Conservation (phyloP, 148 eudicot genomes). For the Rhododendron ferrugineum region DNA sequence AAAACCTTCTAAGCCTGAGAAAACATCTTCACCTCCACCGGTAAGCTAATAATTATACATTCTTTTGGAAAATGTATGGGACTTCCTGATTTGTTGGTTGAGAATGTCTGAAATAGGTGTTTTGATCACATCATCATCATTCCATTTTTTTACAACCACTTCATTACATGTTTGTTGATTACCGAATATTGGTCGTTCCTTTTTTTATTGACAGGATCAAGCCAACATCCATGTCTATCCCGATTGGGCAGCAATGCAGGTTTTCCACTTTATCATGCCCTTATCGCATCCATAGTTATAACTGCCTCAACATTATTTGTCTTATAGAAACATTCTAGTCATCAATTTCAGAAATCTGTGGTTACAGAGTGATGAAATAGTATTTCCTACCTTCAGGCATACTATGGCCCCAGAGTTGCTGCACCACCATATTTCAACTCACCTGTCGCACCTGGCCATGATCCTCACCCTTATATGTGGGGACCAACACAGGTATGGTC, state of each 20-base stretch:
- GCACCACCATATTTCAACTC: constrained; percentile 75
- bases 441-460: constrained; percentile 69
- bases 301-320: background rate
- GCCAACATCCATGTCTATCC: constrained; percentile 65
- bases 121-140: background rate
- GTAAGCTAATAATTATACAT: constrained; percentile 29
- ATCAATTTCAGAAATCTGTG: background rate
- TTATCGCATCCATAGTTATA: background rate
- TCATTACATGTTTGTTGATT: background rate
- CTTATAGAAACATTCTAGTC: background rate
- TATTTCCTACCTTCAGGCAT: constrained; percentile 47
- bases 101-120: background rate
- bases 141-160: background rate
- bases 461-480: constrained; percentile 87
- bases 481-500: constrained; percentile 64
- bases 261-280: constrained; percentile 17
- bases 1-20: constrained; percentile 47
- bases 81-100: background rate
- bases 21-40: constrained; percentile 50
- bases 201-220: constrained; percentile 57
- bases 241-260: constrained; percentile 99
- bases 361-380: background rate
- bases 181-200: constrained; percentile 3
- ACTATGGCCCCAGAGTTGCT: constrained; percentile 85
- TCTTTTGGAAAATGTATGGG: background rate